A percentile compares a stretch with the other conserved stretches of the same genome.
These are phyloP conservation scores for Salix exigua DNA, from an alignment of 345 rosid species.

Conservation along the genomic window DNA sequence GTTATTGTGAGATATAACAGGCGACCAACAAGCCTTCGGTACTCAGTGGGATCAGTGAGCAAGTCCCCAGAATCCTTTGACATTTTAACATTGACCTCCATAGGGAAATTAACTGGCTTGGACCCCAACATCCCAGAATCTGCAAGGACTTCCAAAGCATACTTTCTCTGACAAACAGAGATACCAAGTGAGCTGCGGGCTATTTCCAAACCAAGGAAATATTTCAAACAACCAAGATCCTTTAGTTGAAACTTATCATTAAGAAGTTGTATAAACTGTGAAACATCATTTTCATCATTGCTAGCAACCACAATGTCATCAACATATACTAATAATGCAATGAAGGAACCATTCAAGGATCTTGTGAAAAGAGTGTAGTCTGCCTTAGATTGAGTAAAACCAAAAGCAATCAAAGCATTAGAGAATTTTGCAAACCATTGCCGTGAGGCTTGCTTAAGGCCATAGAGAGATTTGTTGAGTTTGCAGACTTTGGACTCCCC, in stretches of 20 bases:
- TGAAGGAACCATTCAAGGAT: not conserved
- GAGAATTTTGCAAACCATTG: not conserved
- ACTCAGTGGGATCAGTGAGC: no score
- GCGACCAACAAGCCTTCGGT: no score
- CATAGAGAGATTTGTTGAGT: not conserved
- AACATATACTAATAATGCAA: not conserved
- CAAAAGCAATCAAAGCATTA: not conserved
- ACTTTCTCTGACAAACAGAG: not conserved
- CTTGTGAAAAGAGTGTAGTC: not conserved
- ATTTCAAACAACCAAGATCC: not conserved
- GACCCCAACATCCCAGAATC: no score
- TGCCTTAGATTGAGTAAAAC: not conserved
- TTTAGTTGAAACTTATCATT: not conserved
- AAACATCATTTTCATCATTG: not conserved
- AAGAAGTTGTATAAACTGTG: not conserved
- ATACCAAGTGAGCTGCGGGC: not conserved
- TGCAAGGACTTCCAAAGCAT: not conserved
- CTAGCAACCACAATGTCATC: not conserved
- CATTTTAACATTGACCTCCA: no score
- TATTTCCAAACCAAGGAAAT: not conserved
- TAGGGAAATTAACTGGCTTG: no score
- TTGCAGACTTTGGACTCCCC: not conserved
- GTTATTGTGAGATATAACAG: no score
- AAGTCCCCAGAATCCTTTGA: no score
- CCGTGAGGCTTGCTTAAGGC: no score